Percentiles rank a stretch among this genome's conserved stretches.
Evolutionary conservation across 305 asterid species (phyloP).

Genomic region (Fraxinus sp.): DNA sequence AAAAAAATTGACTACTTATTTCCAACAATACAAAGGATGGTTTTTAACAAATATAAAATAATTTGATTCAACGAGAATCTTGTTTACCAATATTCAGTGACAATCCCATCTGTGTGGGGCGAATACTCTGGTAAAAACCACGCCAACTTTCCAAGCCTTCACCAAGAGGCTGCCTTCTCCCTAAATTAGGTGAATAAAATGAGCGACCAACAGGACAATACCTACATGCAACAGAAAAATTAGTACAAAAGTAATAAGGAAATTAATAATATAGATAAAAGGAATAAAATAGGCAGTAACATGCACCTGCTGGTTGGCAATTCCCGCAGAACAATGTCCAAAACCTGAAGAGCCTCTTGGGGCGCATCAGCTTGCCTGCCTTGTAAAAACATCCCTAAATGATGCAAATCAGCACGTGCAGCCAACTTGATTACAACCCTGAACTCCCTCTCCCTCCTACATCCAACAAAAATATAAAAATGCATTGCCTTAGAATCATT

Average conservation of each 20-base stretch:
- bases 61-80: neutral
- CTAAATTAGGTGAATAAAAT: conserved; percentile 76
- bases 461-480: conserved; percentile 12
- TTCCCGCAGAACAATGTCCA: conserved; percentile 95
- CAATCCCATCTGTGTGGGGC: conserved; percentile 99
- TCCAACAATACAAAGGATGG: neutral
- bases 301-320: conserved; percentile 73
- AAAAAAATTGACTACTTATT: neutral
- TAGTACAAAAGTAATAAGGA: neutral
- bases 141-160: conserved; percentile 99
- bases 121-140: conserved; percentile 95
- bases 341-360: conserved; percentile 94
- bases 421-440: conserved; percentile 87
- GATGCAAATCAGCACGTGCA: conserved; percentile 95
- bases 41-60: neutral
- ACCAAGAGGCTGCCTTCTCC: conserved; percentile 84
- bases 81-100: conserved; percentile 82
- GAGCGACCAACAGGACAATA: conserved; percentile 87
- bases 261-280: neutral
- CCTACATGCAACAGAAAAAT: conserved; percentile 35
- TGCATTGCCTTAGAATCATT: neutral
- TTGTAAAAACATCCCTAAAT: conserved; percentile 81
- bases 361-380: conserved; percentile 98
- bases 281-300: neutral
- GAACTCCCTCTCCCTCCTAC: conserved; percentile 84